Base-by-base conservation (phyloP, 208 protist genomes). In the Strigomonas culicis region DNA sequence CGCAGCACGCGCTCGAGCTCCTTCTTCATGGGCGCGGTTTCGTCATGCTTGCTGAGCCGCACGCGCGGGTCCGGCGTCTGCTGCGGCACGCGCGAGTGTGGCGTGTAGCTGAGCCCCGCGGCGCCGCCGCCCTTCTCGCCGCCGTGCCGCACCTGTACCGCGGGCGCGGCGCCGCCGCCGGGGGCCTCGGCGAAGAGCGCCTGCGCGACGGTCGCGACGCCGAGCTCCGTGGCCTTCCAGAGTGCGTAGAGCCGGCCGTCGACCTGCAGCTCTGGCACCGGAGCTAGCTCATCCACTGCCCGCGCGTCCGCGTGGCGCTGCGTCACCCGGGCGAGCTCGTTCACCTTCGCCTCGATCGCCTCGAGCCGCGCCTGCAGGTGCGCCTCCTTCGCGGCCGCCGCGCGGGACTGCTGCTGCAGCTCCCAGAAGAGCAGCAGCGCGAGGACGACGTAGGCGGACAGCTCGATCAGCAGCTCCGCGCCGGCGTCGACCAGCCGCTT, bases 391-490 rank as follows among this genome's bases (percentile, higher is more conserved):
- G 72, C 75, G 1, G 83, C 79, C 8, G 76, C 60, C 1, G 70
- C 65, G 44, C 65, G 71, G 15, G 75, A 77, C 50, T 83, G 73
- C 52, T 80, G 78, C 49, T 70, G 53, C 30, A 95, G 67, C 64
- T 95, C 86, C 64, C 80, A 77, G 25, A 77, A 82, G 19, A 95
- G 67, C 22, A 90, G 34, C 24, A 65, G 57, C 22, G 84, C 84
- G 13, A 95, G 75, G 24, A 92, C 69, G 0, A 76, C 68, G 76
- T 86, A 93, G 22, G 84, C 84, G 6, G 87, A 50, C 32, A 95
- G 60, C 71, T 95, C 89, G 62, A 92, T 81, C 36, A 95, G 70
- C 34, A 95, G 65, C 43, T 93, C 79, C 21, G 86, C 86, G 6
- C 89, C 89, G 2, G 84, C 82, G 34, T 74, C 79, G 4, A 95